Conservation (phyloP, 768 basidiomycete species). For the Hygrophorus pudorinus region DNA sequence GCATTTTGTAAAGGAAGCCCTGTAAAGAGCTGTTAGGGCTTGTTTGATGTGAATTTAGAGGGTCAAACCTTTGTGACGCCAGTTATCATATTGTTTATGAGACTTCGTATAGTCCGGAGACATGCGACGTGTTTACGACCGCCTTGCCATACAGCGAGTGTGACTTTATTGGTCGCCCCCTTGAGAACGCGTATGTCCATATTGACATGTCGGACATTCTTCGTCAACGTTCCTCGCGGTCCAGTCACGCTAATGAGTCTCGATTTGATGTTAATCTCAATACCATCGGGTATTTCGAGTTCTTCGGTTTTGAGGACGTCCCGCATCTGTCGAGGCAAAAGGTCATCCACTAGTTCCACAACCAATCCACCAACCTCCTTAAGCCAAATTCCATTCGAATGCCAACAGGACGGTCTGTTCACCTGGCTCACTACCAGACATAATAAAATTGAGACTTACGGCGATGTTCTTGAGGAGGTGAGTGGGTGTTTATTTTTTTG, state of each 20-base stretch:
- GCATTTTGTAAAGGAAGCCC: slow-evolving; percentile 99
- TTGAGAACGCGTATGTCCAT: slow-evolving; percentile 87
- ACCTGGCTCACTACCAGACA: not conserved
- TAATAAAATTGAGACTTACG: not conserved
- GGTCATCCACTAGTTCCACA: slow-evolving; percentile 23
- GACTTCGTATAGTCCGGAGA: slow-evolving; percentile 88
- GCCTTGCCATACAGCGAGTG: slow-evolving; percentile 95
- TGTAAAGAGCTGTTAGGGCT: slow-evolving; percentile 20
- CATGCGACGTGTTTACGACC: slow-evolving; percentile 98
- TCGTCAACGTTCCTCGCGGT: slow-evolving; percentile 85
- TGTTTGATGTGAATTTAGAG: not conserved
- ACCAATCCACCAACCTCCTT: slow-evolving; percentile 26
- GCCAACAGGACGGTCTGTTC: too few species aligned
- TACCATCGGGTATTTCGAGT: slow-evolving; percentile 77
- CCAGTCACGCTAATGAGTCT: slow-evolving; percentile 88
- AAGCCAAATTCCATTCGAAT: slow-evolving; percentile 16
- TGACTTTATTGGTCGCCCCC: slow-evolving; percentile 70
- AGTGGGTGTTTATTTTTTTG: not conserved
- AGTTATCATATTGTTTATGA: slow-evolving; percentile 96
- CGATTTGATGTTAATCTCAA: slow-evolving; percentile 83
- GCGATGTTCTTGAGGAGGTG: not conserved
- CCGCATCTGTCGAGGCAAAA: slow-evolving; percentile 56
- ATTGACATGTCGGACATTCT: slow-evolving; percentile 86
- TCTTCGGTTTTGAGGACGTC: slow-evolving; percentile 92
- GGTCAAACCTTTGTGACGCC: slow-evolving; percentile 87